A percentile compares a stretch with the other conserved stretches of the same genome.
Evolutionary conservation across 2,329 filamentous ascomycete species (phyloP).

Genomic region (Fusarium staphyleae): DNA sequence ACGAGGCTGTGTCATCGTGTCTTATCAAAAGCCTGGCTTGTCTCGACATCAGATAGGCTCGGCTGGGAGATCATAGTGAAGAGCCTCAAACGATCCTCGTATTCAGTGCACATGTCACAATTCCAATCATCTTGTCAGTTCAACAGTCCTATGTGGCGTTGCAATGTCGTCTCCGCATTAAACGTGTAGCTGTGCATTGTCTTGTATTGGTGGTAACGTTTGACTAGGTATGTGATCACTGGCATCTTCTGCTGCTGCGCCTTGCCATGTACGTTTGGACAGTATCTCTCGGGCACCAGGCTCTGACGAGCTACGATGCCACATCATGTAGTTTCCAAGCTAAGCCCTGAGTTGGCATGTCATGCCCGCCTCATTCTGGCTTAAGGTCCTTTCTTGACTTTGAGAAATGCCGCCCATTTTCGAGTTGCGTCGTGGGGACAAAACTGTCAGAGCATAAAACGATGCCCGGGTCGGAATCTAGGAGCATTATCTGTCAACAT

Average conservation of each 20-base stretch:
- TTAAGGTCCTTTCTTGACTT: conserved; percentile 2
- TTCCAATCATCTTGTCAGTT: too few species aligned
- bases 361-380: conserved; percentile 5
- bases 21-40: too few species aligned
- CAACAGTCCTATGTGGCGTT: too few species aligned
- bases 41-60: too few species aligned
- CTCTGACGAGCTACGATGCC: not conserved
- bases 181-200: conserved; percentile 1
- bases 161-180: not conserved
- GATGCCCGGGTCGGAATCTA: conserved; percentile 3
- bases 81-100: too few species aligned
- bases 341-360: too few species aligned
- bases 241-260: conserved; percentile 11
- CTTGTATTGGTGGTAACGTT: not conserved
- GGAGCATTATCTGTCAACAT: not conserved
- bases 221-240: too few species aligned
- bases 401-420: not conserved
- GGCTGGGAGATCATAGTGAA: too few species aligned
- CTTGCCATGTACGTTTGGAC: not conserved
- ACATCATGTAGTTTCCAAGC: not conserved
- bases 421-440: not conserved
- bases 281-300: conserved; percentile 22
- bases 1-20: too few species aligned
- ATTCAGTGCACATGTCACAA: too few species aligned
- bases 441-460: conserved; percentile 14